These are phyloP conservation scores for Fusarium redolens DNA, from an alignment of 2,329 filamentous ascomycete genomes.

Conservation along the genomic window DNA sequence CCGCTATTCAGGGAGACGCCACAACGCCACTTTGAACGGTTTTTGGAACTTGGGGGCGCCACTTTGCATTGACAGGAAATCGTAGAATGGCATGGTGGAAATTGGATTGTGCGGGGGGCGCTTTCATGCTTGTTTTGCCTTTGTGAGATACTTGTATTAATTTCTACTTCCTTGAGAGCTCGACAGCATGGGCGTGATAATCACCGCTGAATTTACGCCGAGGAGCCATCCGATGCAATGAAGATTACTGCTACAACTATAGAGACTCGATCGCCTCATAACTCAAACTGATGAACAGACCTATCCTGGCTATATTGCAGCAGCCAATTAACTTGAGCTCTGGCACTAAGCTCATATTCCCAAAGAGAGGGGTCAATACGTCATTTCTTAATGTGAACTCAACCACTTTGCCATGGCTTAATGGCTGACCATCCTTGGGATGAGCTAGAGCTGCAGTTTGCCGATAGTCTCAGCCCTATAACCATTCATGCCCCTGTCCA, in stretches of 20 bases:
- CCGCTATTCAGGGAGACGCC: background rate
- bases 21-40: background rate
- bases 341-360: too few species aligned
- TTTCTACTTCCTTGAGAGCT: background rate
- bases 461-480: background rate
- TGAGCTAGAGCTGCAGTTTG: background rate
- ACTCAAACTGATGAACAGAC: fast-evolving
- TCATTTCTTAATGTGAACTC: background rate
- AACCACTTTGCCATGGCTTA: fast-evolving
- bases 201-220: too few species aligned
- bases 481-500: fast-evolving
- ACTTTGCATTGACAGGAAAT: background rate
- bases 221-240: background rate
- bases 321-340: background rate
- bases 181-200: too few species aligned
- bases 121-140: fast-evolving
- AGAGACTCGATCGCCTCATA: too few species aligned
- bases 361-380: too few species aligned
- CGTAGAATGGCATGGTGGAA: background rate
- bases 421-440: background rate
- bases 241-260: background rate
- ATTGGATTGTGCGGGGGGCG: background rate
- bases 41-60: background rate
- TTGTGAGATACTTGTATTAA: fast-evolving
- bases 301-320: too few species aligned